Evolutionary conservation across 306 rosid genomes (phyloP).

Genomic region (Gillenia trifoliata): DNA sequence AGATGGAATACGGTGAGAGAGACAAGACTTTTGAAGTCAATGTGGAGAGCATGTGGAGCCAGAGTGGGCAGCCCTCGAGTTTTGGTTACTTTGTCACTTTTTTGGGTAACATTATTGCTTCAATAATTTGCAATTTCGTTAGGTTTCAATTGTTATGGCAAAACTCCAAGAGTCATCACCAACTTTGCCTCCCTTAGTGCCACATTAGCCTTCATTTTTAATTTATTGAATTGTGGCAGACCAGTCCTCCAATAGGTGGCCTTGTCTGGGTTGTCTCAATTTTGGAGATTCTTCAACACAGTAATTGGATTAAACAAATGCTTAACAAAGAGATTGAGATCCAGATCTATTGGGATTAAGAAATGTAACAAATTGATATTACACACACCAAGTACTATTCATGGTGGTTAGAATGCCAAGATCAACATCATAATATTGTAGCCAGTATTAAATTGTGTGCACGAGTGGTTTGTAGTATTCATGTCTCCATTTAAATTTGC

Average conservation of each 20-base stretch:
- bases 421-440: conserved; percentile 3
- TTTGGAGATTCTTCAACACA: background rate
- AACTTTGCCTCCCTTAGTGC: conserved; percentile 33
- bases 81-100: conserved; percentile 31
- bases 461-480: conserved; percentile 27
- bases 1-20: background rate
- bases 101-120: conserved; percentile 28
- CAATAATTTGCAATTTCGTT: conserved; percentile 18
- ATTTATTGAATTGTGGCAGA: conserved; percentile 11
- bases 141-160: conserved; percentile 8
- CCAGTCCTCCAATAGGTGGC: conserved; percentile 13
- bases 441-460: conserved; percentile 18
- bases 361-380: background rate
- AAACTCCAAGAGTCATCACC: conserved; percentile 26
- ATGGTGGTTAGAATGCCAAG: conserved; percentile 17
- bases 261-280: conserved; percentile 17
- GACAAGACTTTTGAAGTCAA: background rate
- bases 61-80: conserved; percentile 21
- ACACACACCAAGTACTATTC: background rate
- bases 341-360: conserved; percentile 11
- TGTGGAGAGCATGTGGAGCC: conserved; percentile 35
- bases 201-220: conserved; percentile 28
- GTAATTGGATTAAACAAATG: conserved; percentile 11
- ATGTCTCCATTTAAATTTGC: conserved; percentile 2
- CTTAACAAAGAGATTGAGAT: conserved; percentile 23